Percentiles rank a stretch among this genome's conserved stretches.
Evolutionary conservation across 192 early-diverging fungal genomes (phyloP).

Genomic region (Coemansia sp.): DNA sequence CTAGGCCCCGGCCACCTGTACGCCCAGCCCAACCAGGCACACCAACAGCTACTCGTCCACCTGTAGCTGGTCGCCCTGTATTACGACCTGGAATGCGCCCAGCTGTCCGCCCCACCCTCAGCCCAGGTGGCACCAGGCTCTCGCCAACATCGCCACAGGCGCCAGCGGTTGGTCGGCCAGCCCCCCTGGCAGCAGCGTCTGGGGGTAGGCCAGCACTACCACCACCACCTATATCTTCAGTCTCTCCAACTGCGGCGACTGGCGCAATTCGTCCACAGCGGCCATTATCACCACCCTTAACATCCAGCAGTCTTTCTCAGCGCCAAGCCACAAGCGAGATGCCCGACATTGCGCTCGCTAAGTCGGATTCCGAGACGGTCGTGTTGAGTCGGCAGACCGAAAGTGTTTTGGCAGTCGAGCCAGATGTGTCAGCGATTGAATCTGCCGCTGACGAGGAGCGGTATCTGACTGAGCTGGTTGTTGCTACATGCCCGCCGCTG

Average conservation of each 20-base stretch:
- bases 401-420: not conserved
- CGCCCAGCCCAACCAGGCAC: constrained; percentile 20
- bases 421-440: not conserved
- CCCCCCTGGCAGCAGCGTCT: not conserved
- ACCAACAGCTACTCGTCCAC: constrained; percentile 3
- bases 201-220: constrained; percentile 7
- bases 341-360: not conserved
- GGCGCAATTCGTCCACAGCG: constrained; percentile 1
- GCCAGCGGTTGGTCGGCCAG: not conserved
- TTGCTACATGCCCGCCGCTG: constrained; percentile 28
- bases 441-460: constrained; percentile 19
- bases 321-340: not conserved
- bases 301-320: not conserved
- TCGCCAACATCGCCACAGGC: constrained; percentile 3
- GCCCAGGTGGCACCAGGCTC: not conserved
- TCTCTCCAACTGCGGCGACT: not conserved
- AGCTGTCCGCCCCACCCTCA: constrained; percentile 3
- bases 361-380: not conserved
- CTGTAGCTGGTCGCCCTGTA: constrained; percentile 12
- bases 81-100: constrained; percentile 26
- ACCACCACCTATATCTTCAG: not conserved
- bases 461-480: constrained; percentile 36
- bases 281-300: not conserved
- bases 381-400: not conserved
- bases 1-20: constrained; percentile 21